Conservation (phyloP, 257 asterid species). For the Datura wrightii region DNA sequence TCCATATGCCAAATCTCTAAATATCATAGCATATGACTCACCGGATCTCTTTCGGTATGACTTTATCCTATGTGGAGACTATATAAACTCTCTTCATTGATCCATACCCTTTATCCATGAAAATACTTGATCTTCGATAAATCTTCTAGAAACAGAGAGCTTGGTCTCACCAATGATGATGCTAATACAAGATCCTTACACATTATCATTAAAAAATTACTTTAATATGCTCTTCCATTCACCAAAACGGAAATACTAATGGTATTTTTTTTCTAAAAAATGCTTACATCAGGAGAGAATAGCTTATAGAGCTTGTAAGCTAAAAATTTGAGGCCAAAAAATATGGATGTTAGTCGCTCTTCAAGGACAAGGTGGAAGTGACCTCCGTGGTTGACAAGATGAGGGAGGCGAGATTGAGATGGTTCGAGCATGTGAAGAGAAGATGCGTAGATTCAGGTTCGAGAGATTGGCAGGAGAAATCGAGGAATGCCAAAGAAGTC, state of each 20-base stretch:
- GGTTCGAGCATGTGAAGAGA: too few relatives aligned
- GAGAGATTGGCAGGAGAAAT: too few relatives aligned
- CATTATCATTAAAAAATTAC: neutral
- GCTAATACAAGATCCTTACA: constrained; percentile 60
- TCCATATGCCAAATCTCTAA: too few relatives aligned
- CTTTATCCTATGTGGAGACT: constrained; percentile 47
- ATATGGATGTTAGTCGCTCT: constrained; percentile 42
- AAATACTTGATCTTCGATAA: constrained; percentile 45
- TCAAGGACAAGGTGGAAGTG: constrained; percentile 22
- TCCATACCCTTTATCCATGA: constrained; percentile 50
- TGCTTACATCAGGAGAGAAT: constrained; percentile 50
- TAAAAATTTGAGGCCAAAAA: constrained; percentile 49
- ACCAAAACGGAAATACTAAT: too few relatives aligned
- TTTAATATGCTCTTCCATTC: too few relatives aligned
- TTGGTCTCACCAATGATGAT: constrained; percentile 49
- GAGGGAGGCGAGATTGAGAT: too few relatives aligned
- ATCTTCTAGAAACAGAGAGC: constrained; percentile 47
- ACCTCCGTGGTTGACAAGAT: too few relatives aligned
- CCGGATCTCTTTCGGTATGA: constrained; percentile 45
- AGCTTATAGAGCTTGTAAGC: constrained; percentile 46
- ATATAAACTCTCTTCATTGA: constrained; percentile 53
- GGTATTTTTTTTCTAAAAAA: too few relatives aligned
- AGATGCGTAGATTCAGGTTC: too few relatives aligned
- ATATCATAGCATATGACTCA: neutral
- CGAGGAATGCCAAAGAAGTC: too few relatives aligned